phyloP scores from a whole-genome alignment of 768 basidiomycete genomes.

The Chalciporus chontae region DNA sequence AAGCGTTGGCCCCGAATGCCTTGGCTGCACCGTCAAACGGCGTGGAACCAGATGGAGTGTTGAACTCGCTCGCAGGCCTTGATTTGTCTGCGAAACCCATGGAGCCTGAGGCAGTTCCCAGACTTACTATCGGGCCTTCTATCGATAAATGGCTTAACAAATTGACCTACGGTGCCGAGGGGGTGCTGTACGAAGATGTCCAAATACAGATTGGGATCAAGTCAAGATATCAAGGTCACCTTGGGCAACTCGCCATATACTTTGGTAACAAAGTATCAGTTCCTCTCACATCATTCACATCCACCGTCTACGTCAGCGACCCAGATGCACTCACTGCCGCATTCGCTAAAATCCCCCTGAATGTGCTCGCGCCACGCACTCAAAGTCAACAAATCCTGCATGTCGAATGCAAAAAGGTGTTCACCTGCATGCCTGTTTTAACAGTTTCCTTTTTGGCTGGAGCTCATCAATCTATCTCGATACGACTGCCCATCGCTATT shows the following conservation, averaged over 20 bases:
- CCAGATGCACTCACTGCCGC: slow-evolving; percentile 74
- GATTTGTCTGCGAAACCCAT: slow-evolving; percentile 46
- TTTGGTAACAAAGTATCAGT: slow-evolving; percentile 92
- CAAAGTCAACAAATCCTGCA: slow-evolving; percentile 94
- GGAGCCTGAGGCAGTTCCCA: slow-evolving; percentile 35
- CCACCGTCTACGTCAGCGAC: slow-evolving; percentile 70
- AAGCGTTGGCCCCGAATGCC: slow-evolving; percentile 33
- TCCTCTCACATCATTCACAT: slow-evolving; percentile 89
- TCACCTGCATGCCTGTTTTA: slow-evolving; percentile 72
- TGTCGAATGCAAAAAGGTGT: slow-evolving; percentile 90
- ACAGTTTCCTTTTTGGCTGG: slow-evolving; percentile 90
- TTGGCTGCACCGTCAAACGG: slow-evolving; percentile 35
- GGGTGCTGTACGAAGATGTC: slow-evolving; percentile 92
- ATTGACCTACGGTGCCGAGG: slow-evolving; percentile 74
- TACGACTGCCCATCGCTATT: slow-evolving; percentile 82
- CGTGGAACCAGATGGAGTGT: slow-evolving; percentile 49
- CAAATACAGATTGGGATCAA: slow-evolving; percentile 96
- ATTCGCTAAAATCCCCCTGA: slow-evolving; percentile 90
- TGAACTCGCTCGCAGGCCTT: slow-evolving; percentile 79
- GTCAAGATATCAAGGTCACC: slow-evolving; percentile 91
- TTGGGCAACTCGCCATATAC: slow-evolving; percentile 92
- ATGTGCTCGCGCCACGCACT: slow-evolving; percentile 71
- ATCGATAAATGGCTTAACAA: slow-evolving; percentile 90
- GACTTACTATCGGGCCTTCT: slow-evolving; percentile 62
- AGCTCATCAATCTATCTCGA: slow-evolving; percentile 79